Base-by-base conservation (phyloP, 2,329 filamentous ascomycete genomes). In the Fusarium mexicanum region DNA sequence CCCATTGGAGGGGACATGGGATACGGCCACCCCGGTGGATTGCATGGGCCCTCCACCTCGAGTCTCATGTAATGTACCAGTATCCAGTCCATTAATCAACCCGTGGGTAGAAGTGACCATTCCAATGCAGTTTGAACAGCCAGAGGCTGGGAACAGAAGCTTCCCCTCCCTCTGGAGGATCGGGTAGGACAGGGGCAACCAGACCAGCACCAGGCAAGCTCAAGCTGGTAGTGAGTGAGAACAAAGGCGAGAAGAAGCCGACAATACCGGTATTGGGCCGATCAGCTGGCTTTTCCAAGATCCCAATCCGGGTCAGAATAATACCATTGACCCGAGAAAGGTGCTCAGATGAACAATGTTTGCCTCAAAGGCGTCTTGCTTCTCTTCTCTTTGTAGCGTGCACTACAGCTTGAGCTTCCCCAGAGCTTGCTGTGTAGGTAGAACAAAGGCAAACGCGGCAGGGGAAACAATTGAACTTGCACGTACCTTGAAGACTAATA, bases 1-100 rank as follows among this genome's bases (percentile, higher is more conserved):
- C 76, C 77, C 74, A 79, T 79, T 79, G 77, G 77, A 78, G 69
- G 68, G 67, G 58, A 59, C 66, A 53, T 67, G 73, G 77, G 76
- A 62, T 69, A 60, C 64, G 67, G 74, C 67, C 72, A 71, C 70
- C 41, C 65, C 73, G 55, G 77, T 79, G 77, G 77, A 67, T 76
- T 77, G 73, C 73, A 75, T 70, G 71, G 74, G 54, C 68, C 75
- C 76, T 79, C 76, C 73, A 76, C 75, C 69, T 66, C 29, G 33
- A 75, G 69, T 75, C 73, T 75, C 69, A 67, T 51, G 57, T 59
- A 59, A 59, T 59, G 55, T 50, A 37, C 57, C 57, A 51, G 43
- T 33, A 51, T 73, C 72, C 77, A 78, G 71, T 75, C 68, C 69
- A 66, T 69, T 53, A 58, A 55, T 69, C 66, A 60, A 55, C 74